A percentile compares a stretch with the other conserved stretches of the same genome.
Conservation (phyloP, 768 basidiomycete genomes). For the Kwoniella pini region DNA sequence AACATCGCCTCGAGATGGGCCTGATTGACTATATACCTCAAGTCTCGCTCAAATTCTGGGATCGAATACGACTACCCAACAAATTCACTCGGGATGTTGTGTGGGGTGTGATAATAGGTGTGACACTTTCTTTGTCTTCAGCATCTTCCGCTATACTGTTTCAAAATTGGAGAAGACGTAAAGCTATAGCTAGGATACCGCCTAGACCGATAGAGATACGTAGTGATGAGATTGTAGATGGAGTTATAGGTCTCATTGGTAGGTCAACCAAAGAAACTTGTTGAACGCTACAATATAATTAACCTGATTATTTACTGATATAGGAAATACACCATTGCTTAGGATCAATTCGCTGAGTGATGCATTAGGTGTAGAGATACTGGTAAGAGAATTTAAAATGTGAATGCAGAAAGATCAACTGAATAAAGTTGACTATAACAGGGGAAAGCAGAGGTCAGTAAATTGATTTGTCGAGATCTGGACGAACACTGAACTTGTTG, state of each 20-base stretch:
- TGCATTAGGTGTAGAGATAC: conserved; percentile 86
- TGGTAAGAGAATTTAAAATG: conserved; percentile 60
- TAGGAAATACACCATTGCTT: conserved; percentile 92
- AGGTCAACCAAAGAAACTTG: no score
- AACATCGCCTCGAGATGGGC: conserved; percentile 2
- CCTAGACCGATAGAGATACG: conserved; percentile 53
- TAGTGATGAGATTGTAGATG: conserved; percentile 74
- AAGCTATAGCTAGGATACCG: conserved; percentile 36
- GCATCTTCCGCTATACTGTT: conserved; percentile 65
- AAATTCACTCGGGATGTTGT: conserved; percentile 47
- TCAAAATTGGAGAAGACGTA: conserved; percentile 58
- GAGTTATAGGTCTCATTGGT: conserved; percentile 83
- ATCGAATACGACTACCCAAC: conserved; percentile 26
- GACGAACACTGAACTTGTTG: neutral
- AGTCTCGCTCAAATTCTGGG: conserved; percentile 21
- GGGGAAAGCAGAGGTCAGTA: conserved; percentile 84
- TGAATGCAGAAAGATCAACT: neutral
- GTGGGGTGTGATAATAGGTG: conserved; percentile 68
- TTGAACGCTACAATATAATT: no score
- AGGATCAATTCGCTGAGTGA: conserved; percentile 89
- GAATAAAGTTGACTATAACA: conserved; percentile 20
- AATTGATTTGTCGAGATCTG: neutral
- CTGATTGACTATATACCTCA: conserved; percentile 8
- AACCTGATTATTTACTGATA: no score
- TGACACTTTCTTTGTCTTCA: conserved; percentile 72